Evolutionary conservation across 2,329 filamentous ascomycete genomes (phyloP), one percentile per base, ranked within the genome.

Genomic region (Venturia effusa): DNA sequence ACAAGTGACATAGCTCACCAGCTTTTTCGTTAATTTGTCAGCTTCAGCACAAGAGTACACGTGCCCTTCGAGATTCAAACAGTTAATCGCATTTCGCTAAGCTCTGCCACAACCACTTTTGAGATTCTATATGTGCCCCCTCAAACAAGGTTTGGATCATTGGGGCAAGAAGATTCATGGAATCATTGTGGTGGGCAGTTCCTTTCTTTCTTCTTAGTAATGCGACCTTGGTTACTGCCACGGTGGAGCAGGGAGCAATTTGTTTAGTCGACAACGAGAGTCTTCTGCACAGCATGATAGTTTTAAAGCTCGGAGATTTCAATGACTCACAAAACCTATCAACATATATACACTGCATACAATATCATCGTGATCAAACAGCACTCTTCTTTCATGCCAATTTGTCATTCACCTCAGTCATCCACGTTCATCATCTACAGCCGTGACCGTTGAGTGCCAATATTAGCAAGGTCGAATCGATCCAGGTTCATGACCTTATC

Each of bases 401-500:
- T 15, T 13, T 15, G 27, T 30, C 43, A 51, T 27, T 30, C 27
- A 27, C 13, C 1, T 32, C 24, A 55, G 32, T 32, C 17, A 32
- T 55, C 24, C 24, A 34, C 7, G 19, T 10, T 55, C 51, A n/a
- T 0, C 15, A 19, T 34, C 27, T 57, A 57, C 15, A 57, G 24
- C 34, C 51, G 51, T 34, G 51, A 34, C 19, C 51, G 32, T 34
- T 57, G 51, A 1, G 27, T 57, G 22, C 59, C 40, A 43, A 37
- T 51, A 15, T n/a, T 10, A 32, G 19, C 55, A 63, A 84, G 66
- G 67, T 90, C 88, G 70, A 85, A 91, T 15, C 88, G 82, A 72
- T 91, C 88, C 64, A 87, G 72, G 71, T 88, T 87, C 83, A 88
- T 87, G 13, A 91, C 83, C 84, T 91, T 91, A 69, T 79, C 78